These are phyloP conservation scores for Phenoliferia sp. DNA, from an alignment of 1,284 basidiomycete species.

Conservation along the genomic window DNA sequence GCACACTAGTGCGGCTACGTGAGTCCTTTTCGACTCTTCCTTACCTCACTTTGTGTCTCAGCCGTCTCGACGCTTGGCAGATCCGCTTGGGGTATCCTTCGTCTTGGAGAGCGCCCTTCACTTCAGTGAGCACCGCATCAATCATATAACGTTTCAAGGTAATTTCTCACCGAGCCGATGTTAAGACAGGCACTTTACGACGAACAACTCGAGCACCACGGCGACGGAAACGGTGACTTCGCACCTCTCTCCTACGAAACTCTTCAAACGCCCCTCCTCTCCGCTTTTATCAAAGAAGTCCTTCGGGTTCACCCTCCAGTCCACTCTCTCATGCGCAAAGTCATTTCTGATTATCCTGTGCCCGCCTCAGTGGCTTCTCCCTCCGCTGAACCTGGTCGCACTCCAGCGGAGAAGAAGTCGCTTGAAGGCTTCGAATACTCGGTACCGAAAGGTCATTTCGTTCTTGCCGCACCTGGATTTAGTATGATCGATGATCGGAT, in stretches of 20 bases:
- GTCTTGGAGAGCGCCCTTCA: constrained; percentile 74
- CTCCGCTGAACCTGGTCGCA: constrained; percentile 41
- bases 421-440: constrained; percentile 63
- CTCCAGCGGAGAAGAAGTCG: constrained; percentile 16
- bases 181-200: constrained; percentile 66
- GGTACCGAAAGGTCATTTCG: constrained; percentile 85
- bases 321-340: constrained; percentile 74
- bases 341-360: constrained; percentile 75
- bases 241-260: constrained; percentile 82
- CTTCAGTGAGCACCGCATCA: constrained; percentile 57
- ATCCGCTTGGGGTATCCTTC: constrained; percentile 88
- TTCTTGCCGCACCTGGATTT: constrained; percentile 84
- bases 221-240: constrained; percentile 65
- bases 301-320: constrained; percentile 70
- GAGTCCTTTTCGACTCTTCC: too few relatives aligned
- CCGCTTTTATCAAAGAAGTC: constrained; percentile 62
- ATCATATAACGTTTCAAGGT: constrained; percentile 6
- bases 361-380: constrained; percentile 75
- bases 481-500: constrained; percentile 79
- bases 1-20: constrained; percentile 90
- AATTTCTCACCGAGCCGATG: neutral
- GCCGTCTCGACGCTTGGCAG: too few relatives aligned
- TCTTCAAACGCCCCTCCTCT: constrained; percentile 70
- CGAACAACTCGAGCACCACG: constrained; percentile 83
- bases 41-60: too few relatives aligned